Evolutionary conservation across 805 yeast species (phyloP).

Genomic region (Yamadazyma phyllophila): DNA sequence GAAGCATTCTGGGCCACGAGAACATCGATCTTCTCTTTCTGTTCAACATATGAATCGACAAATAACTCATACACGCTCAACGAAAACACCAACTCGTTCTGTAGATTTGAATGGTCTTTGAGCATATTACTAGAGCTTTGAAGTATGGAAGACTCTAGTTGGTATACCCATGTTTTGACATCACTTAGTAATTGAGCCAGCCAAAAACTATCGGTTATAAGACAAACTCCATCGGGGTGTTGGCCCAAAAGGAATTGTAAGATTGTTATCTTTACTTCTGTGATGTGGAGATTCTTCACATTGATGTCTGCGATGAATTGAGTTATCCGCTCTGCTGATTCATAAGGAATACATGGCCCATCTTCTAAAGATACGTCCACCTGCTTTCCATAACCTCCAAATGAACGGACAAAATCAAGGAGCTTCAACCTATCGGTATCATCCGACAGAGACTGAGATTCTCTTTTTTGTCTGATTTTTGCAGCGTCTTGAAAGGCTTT

Average conservation of each 20-base stretch:
- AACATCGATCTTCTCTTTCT: conserved; percentile 25
- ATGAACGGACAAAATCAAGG: conserved; percentile 32
- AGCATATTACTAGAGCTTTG: conserved; percentile 5
- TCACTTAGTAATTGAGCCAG: conserved; percentile 29
- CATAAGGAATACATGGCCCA: neutral
- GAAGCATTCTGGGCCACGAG: conserved; percentile 19
- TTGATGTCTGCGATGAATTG: conserved; percentile 1
- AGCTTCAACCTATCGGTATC: conserved; percentile 25
- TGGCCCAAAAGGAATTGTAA: conserved; percentile 22
- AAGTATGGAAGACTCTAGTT: conserved; percentile 24
- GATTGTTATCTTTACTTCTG: conserved; percentile 24
- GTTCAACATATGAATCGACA: conserved; percentile 39
- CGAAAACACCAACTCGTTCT: conserved; percentile 21
- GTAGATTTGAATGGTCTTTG: neutral
- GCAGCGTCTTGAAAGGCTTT: conserved; percentile 2
- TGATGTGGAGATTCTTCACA: conserved; percentile 5
- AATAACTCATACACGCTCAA: conserved; percentile 47
- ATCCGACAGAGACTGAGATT: neutral
- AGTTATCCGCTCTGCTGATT: neutral
- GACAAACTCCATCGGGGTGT: conserved; percentile 21
- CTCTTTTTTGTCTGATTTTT: neutral
- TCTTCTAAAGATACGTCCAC: neutral
- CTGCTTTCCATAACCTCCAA: neutral
- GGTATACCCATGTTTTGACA: conserved; percentile 35
- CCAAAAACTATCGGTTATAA: conserved; percentile 41